Evolutionary conservation across 2,329 filamentous ascomycete species (phyloP), one percentile per base, ranked within the genome.

Genomic region (Colletotrichum lini): DNA sequence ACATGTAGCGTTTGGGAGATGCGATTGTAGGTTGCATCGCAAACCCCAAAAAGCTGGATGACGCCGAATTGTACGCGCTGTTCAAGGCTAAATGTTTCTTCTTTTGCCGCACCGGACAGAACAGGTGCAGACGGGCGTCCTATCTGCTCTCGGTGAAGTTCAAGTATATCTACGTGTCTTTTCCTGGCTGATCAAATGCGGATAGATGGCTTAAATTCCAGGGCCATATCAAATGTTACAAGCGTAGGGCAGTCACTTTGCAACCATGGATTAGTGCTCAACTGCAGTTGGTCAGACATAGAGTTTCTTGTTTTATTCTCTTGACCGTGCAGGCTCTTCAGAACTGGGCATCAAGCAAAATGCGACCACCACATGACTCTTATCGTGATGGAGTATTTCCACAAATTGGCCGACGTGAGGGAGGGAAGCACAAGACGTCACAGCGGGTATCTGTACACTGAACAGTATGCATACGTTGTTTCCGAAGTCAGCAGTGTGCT

Each of bases 141-240:
- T 56, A 62, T 62, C 65, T 53, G 40, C 56, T 47, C 65, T 67
- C 40, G 49, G 56, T 53, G 47, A 40, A 44, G 47, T 23, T 10
- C 8, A 21, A 38, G 8, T 38, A 38, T 38, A 10, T 38, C 7
- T 47, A 8, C 21, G 21, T 38, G 52, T 54, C 35, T 35, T 49
- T 44, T 47, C 35, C 30, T 38, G 35, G n/a, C n/a, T 45, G 35
- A 38, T 38, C 2, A 38, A 10, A 65, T 65, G n/a, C 52, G 61
- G 8, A 38, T 23, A 23, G 45, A 53, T 40, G 60, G 45, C 53
- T 42, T 52, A 52, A 52, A 30, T 45, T 45, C 16, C 61, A 30
- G 66, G 18, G 26, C 66, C 16, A 2, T 44, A 12, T 49, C 40
- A 54, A 52, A 47, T 18, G 49, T 42, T n/a, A n/a, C 15, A 21